Evolutionary conservation across 108 stramenopile species (phyloP).

Genomic region (Hondaea fermentalgiana): DNA sequence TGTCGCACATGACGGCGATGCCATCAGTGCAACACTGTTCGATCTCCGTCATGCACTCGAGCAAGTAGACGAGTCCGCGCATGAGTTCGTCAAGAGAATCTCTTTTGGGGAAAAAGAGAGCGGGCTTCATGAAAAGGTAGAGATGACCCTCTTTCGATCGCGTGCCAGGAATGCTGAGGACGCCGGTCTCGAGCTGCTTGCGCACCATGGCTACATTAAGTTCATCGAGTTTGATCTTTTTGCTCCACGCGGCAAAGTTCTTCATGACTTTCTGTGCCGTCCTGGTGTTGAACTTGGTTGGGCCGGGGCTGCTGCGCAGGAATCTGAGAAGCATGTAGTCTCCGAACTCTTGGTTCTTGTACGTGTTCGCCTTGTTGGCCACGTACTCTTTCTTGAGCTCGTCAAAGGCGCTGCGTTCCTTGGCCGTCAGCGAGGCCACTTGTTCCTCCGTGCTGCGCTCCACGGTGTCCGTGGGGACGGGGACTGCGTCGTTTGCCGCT

Average conservation of each 20-base stretch:
- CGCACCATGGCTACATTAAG: background rate
- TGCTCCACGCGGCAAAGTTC: background rate
- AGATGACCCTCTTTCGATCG: constrained; percentile 36
- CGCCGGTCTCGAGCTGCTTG: background rate
- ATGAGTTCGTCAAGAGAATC: constrained; percentile 36
- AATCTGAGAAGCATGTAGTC: background rate
- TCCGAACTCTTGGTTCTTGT: background rate
- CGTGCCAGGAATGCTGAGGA: constrained; percentile 34
- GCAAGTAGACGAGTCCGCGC: constrained; percentile 45
- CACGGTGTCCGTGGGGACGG: background rate
- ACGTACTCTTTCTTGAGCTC: background rate
- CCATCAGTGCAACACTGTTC: constrained; percentile 39
- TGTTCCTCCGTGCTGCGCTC: background rate
- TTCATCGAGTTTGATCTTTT: background rate
- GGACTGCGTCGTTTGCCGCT: background rate
- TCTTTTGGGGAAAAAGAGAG: constrained; percentile 39
- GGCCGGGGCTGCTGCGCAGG: background rate
- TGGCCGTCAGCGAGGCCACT: background rate
- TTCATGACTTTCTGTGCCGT: background rate
- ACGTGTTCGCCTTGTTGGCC: background rate
- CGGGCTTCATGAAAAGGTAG: constrained; percentile 48
- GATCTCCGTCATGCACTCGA: constrained; percentile 42
- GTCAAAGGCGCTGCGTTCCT: background rate
- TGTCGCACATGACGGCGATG: constrained; percentile 52
- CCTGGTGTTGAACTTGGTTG: background rate